Evolutionary conservation across 768 basidiomycete genomes (phyloP).

Genomic region (Auricularia sp.): DNA sequence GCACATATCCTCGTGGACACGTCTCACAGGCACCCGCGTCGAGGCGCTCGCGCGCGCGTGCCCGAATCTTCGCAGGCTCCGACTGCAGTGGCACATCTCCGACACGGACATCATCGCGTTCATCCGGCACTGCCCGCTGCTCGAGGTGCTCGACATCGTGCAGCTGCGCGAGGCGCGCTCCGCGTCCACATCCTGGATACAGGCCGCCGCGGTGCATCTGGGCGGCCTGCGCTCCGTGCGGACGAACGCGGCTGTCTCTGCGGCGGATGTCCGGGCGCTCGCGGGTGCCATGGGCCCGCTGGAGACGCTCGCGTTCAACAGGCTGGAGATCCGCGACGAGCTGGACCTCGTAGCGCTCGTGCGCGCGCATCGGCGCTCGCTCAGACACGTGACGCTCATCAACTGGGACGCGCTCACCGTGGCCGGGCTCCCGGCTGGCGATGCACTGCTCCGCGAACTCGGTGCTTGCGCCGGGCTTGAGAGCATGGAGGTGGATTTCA

Average conservation of each 20-base stretch:
- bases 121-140: background rate
- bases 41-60: background rate
- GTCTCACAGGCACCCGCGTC: background rate
- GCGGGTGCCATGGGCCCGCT: background rate
- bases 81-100: background rate
- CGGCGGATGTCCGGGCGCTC: background rate
- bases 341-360: background rate
- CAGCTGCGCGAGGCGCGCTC: background rate
- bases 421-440: background rate
- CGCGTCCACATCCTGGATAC: background rate
- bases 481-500: background rate
- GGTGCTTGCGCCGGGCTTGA: background rate
- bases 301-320: background rate
- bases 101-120: background rate
- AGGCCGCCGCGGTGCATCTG: background rate
- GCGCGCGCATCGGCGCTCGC: background rate
- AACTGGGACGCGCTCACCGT: conserved; percentile 1
- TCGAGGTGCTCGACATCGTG: background rate
- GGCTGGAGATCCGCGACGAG: background rate
- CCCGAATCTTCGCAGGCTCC: background rate
- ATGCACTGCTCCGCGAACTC: background rate
- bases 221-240: background rate
- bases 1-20: background rate
- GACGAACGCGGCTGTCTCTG: background rate
- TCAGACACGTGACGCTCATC: background rate